These are phyloP conservation scores for Calophaca sinica DNA, from an alignment of 306 rosid genomes.

Conservation along the genomic window DNA sequence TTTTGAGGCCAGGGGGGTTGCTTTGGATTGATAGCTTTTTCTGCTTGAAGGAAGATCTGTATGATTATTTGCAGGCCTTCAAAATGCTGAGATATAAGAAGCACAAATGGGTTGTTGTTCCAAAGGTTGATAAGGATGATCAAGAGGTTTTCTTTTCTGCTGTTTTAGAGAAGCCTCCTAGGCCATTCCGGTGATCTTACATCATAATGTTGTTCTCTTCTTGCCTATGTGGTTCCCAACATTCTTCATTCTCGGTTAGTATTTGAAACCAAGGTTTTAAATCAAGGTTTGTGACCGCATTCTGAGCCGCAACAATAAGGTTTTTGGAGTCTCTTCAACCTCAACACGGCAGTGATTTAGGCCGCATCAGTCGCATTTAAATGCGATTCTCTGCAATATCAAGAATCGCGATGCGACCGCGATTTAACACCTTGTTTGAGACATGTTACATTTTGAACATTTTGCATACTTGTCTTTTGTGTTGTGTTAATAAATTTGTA, in stretches of 20 bases:
- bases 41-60: slow-evolving; percentile 70
- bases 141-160: slow-evolving; percentile 80
- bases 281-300: too few relatives aligned
- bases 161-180: slow-evolving; percentile 70
- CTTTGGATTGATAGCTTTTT: slow-evolving; percentile 85
- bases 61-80: slow-evolving; percentile 65
- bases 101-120: slow-evolving; percentile 75
- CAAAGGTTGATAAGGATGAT: slow-evolving; percentile 75
- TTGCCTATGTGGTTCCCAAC: not conserved
- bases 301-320: too few relatives aligned
- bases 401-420: too few relatives aligned
- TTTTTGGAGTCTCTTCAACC: too few relatives aligned
- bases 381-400: too few relatives aligned
- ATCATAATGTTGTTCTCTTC: not conserved
- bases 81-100: slow-evolving; percentile 66
- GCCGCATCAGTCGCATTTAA: too few relatives aligned
- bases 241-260: slow-evolving; percentile 18
- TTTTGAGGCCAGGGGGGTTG: slow-evolving; percentile 81
- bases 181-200: slow-evolving; percentile 64
- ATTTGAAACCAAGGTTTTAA: not conserved
- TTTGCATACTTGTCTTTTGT: slow-evolving; percentile 7
- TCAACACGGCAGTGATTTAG: too few relatives aligned
- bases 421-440: too few relatives aligned
- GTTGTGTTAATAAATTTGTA: slow-evolving; percentile 17
- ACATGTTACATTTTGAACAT: not conserved